phyloP scores from a whole-genome alignment of 2,329 filamentous ascomycete genomes.

The Fusarium sp. region DNA sequence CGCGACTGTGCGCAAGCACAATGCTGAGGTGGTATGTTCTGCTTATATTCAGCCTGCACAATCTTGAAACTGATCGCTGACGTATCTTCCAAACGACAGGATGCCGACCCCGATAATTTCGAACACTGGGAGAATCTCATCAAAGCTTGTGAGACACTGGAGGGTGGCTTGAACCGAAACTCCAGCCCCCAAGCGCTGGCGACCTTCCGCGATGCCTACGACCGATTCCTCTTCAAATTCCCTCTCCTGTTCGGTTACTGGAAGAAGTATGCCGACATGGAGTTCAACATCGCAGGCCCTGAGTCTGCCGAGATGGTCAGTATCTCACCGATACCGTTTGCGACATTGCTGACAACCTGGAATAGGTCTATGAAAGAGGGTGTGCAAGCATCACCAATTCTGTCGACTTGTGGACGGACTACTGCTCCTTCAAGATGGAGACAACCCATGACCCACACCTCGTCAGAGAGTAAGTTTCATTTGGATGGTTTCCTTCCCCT shows the following conservation, averaged over 20 bases:
- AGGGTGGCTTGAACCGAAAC: slow-evolving; percentile 95
- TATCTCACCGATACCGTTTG: background rate
- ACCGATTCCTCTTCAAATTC: slow-evolving; percentile 93
- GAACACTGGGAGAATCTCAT: slow-evolving; percentile 95
- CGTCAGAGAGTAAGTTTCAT: slow-evolving; percentile 98
- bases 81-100: slow-evolving; percentile 50
- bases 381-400: slow-evolving; percentile 92
- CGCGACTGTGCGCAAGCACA: slow-evolving; percentile 80
- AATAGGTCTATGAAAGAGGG: slow-evolving; percentile 92
- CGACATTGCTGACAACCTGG: slow-evolving; percentile 18
- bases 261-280: slow-evolving; percentile 99
- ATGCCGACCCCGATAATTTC: slow-evolving; percentile 85
- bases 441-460: slow-evolving; percentile 93
- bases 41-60: background rate
- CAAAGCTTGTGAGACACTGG: slow-evolving; percentile 80
- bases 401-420: slow-evolving; percentile 96
- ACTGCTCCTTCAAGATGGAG: slow-evolving; percentile 97
- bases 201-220: slow-evolving; percentile 85
- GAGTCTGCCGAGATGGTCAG: slow-evolving; percentile 96
- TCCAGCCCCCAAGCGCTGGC: slow-evolving; percentile 94
- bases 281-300: slow-evolving; percentile 95
- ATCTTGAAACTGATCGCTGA: slow-evolving; percentile 35
- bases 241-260: slow-evolving; percentile 97
- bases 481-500: slow-evolving; percentile 72
- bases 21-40: slow-evolving; percentile 73